phyloP scores from a whole-genome alignment of 2,329 filamentous ascomycete species.

The Colletotrichum sp. region DNA sequence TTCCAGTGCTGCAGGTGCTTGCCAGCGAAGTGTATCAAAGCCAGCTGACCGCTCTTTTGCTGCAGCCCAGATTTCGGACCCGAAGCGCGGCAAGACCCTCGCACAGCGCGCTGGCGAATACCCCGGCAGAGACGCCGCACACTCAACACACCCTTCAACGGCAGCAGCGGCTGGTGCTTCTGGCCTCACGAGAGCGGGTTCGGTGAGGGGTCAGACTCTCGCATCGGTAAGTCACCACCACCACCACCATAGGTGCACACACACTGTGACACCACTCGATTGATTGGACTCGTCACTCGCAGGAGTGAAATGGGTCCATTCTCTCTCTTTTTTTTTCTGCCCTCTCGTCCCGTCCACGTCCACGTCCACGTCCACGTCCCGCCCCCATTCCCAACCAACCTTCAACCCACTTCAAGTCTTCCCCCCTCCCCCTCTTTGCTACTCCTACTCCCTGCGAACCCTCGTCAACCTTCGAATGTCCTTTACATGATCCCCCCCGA shows the following conservation, averaged over 20 bases:
- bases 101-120: constrained; percentile 60
- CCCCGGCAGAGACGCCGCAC: constrained; percentile 39
- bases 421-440: not conserved
- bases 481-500: not conserved
- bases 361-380: not conserved
- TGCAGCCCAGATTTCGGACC: constrained; percentile 52
- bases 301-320: not conserved
- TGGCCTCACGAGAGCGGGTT: constrained; percentile 22
- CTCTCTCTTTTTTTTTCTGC: not conserved
- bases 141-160: not conserved
- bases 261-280: not conserved
- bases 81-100: constrained; percentile 61
- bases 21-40: not conserved
- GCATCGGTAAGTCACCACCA: constrained; percentile 4
- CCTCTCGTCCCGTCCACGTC: not conserved
- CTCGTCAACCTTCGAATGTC: not conserved
- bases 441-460: not conserved
- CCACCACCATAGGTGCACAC: not conserved
- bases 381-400: not conserved
- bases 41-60: constrained; percentile 10
- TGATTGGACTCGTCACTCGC: not conserved
- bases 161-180: constrained; percentile 35
- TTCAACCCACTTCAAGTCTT: not conserved
- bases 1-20: not conserved
- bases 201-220: constrained; percentile 1